phyloP scores from a whole-genome alignment of 345 rosid species.

The Aquilaria malaccensis region DNA sequence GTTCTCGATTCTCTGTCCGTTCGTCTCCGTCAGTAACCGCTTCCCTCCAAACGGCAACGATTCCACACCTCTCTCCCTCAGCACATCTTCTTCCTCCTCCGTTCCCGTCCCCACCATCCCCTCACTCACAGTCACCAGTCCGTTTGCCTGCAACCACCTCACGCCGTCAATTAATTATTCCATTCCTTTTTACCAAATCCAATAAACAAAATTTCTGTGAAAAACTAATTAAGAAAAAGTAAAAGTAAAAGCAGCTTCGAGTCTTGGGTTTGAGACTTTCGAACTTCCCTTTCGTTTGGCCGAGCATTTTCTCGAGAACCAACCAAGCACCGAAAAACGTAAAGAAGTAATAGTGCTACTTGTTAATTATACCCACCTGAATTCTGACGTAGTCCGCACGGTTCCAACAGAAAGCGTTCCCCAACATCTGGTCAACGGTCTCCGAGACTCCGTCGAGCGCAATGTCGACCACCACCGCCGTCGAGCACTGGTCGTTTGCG shows the following conservation, averaged over 20 bases:
- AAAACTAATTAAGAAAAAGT: not conserved
- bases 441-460: conserved; percentile 83
- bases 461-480: conserved; percentile 55
- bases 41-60: conserved; percentile 81
- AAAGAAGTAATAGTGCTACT: not conserved
- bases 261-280: no score
- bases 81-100: conserved; percentile 41
- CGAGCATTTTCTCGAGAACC: conserved; percentile 7
- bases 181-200: not conserved
- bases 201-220: not conserved
- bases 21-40: conserved; percentile 66
- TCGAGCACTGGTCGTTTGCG: conserved; percentile 51
- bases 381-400: conserved; percentile 78
- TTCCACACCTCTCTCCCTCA: conserved; percentile 70
- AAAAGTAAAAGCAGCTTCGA: not conserved
- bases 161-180: conserved; percentile 14
- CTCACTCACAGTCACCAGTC: conserved; percentile 24
- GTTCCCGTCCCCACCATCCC: conserved; percentile 27
- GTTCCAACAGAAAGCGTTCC: conserved; percentile 87
- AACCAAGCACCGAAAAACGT: conserved; percentile 1
- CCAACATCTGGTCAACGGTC: conserved; percentile 80
- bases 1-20: conserved; percentile 61
- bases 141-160: conserved; percentile 42
- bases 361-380: conserved; percentile 40
- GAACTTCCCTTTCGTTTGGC: not conserved